Conservation (phyloP, 1,284 basidiomycete species). For the Sporisorium reilianum region DNA sequence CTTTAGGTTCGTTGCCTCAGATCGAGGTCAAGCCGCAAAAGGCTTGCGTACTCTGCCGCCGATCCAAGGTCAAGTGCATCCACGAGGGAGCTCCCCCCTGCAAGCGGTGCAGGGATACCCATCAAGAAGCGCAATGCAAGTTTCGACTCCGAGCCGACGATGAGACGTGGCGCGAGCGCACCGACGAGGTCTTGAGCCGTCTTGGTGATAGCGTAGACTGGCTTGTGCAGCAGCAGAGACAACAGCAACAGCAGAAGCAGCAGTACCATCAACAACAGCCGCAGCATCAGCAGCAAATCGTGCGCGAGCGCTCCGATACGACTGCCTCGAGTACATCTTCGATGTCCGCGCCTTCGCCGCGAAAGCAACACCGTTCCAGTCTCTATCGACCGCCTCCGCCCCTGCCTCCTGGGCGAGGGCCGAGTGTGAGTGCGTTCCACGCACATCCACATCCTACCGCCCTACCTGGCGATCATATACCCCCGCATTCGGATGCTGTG, state of each 20-base stretch:
- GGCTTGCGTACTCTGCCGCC: conserved; percentile 57
- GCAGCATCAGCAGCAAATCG: conserved; percentile 8
- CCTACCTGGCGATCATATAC: conserved; percentile 8
- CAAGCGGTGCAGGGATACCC: conserved; percentile 54
- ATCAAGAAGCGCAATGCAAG: conserved; percentile 59
- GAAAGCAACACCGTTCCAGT: conserved; percentile 19
- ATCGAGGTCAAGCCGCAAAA: conserved; percentile 60
- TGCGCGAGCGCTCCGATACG: conserved; percentile 20
- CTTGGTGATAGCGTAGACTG: conserved; percentile 54
- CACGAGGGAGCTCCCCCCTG: conserved; percentile 62
- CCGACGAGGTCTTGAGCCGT: conserved; percentile 52
- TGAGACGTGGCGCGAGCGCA: conserved; percentile 60
- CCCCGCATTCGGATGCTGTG: conserved; percentile 4
- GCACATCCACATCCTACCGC: conserved; percentile 4
- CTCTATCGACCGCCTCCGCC: conserved; percentile 23
- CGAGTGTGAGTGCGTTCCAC: conserved; percentile 4
- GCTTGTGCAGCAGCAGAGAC: conserved; percentile 41
- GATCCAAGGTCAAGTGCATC: conserved; percentile 61
- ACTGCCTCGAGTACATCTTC: conserved; percentile 24
- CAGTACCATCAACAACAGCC: conserved; percentile 11
- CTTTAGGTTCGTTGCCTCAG: conserved; percentile 25
- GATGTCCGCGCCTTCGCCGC: conserved; percentile 23
- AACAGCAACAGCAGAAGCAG: conserved; percentile 17
- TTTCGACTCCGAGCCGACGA: conserved; percentile 60
- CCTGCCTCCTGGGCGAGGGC: neutral